These are phyloP conservation scores for Neurospora sp. DNA, from an alignment of 2,329 filamentous ascomycete species.

Conservation along the genomic window DNA sequence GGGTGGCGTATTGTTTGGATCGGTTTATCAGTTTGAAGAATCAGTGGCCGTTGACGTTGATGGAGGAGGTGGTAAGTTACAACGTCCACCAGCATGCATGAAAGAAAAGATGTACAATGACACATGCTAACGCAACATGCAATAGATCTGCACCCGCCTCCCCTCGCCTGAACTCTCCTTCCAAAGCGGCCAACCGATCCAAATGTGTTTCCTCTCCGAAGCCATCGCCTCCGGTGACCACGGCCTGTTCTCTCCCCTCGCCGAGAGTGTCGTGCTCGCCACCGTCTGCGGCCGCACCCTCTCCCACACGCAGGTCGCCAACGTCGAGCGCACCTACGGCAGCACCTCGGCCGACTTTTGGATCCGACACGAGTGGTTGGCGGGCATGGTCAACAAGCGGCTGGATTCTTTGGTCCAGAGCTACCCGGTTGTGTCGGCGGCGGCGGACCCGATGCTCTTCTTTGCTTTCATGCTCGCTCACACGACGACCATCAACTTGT, in stretches of 20 bases:
- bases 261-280: slow-evolving; percentile 13
- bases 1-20: slow-evolving; percentile 20
- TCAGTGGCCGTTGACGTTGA: slow-evolving; percentile 15
- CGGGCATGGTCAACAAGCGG: slow-evolving; percentile 10
- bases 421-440: slow-evolving; percentile 9
- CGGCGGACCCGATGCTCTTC: slow-evolving; percentile 18
- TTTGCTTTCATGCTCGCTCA: slow-evolving; percentile 18
- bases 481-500: slow-evolving; percentile 13
- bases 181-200: slow-evolving; percentile 17
- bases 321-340: slow-evolving; percentile 11
- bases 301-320: slow-evolving; percentile 11
- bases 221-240: slow-evolving; percentile 10
- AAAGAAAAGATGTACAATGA: neutral
- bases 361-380: slow-evolving; percentile 18
- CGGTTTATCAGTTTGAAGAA: slow-evolving; percentile 16
- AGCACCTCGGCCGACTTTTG: slow-evolving; percentile 15
- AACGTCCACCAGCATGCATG: neutral
- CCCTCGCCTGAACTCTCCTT: slow-evolving; percentile 19
- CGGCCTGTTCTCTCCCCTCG: slow-evolving; percentile 13
- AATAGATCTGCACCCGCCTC: slow-evolving; percentile 18
- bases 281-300: slow-evolving; percentile 15
- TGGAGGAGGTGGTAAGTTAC: slow-evolving; percentile 17
- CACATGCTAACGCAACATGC: neutral
- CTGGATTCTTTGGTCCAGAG: slow-evolving; percentile 9
- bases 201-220: slow-evolving; percentile 15